Evolutionary conservation across 345 rosid genomes (phyloP).

Genomic region (Salix dunnii): DNA sequence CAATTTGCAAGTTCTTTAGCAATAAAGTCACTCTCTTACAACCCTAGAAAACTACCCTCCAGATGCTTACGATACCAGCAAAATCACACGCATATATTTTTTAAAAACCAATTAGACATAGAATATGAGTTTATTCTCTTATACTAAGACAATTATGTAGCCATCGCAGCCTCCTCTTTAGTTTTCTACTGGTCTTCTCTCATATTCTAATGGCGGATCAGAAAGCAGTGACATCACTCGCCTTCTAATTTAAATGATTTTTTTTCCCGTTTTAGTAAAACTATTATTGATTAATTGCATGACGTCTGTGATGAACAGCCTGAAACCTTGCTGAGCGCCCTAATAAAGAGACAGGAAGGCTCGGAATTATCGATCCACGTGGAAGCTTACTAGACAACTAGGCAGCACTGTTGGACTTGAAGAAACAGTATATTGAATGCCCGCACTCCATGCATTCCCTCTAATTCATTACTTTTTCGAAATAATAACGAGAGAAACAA

Average conservation of each 20-base stretch:
- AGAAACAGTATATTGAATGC: background rate
- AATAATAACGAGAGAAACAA: too few relatives aligned
- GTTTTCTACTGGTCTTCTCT: background rate
- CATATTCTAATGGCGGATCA: constrained; percentile 10
- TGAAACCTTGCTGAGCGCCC: background rate
- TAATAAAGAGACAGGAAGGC: constrained; percentile 13
- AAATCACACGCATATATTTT: background rate
- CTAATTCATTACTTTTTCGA: too few relatives aligned
- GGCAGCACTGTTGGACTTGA: background rate
- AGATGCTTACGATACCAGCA: constrained; percentile 16
- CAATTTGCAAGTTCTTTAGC: background rate
- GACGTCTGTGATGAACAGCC: background rate
- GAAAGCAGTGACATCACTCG: constrained; percentile 17
- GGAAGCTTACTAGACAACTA: constrained; percentile 20
- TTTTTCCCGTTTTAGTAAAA: background rate
- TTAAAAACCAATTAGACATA: background rate
- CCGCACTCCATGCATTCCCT: too few relatives aligned
- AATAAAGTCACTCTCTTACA: constrained; percentile 16
- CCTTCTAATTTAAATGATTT: constrained; percentile 10
- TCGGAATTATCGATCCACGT: constrained; percentile 35
- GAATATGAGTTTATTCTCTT: constrained; percentile 31
- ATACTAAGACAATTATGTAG: background rate
- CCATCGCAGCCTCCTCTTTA: background rate
- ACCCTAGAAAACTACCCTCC: constrained; percentile 6
- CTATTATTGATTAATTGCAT: background rate